Evolutionary conservation across 2,329 filamentous ascomycete species (phyloP).

Genomic region (Erysiphe neolycopersici): DNA sequence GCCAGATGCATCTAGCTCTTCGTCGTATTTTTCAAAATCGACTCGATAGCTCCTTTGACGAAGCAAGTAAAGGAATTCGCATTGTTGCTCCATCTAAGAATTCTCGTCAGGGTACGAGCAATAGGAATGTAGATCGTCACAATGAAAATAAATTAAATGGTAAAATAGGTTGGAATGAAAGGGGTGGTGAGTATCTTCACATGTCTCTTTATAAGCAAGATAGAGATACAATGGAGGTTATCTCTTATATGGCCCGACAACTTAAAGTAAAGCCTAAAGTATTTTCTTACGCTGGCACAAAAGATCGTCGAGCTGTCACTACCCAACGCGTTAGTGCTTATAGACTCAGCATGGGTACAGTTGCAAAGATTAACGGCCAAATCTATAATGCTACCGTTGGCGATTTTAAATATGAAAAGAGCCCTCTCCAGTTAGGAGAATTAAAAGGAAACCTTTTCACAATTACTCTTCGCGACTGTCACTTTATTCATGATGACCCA

Average conservation of each 20-base stretch:
- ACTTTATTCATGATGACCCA: constrained; percentile 23
- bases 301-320: constrained; percentile 43
- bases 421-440: constrained; percentile 56
- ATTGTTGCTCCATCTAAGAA: constrained; percentile 17
- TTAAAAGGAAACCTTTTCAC: constrained; percentile 76
- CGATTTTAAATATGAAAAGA: constrained; percentile 51
- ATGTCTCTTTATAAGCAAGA: constrained; percentile 56
- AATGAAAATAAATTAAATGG: constrained; percentile 7
- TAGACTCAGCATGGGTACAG: constrained; percentile 29
- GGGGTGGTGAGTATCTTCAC: constrained; percentile 44
- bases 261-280: constrained; percentile 29
- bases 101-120: constrained; percentile 1
- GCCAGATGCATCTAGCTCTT: constrained; percentile 28
- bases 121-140: constrained; percentile 3
- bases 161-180: constrained; percentile 32
- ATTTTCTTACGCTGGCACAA: constrained; percentile 46
- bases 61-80: constrained; percentile 30
- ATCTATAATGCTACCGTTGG: constrained; percentile 37
- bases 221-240: constrained; percentile 49
- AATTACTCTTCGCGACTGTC: constrained; percentile 70
- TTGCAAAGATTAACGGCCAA: constrained; percentile 38
- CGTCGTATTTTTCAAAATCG: constrained; percentile 35
- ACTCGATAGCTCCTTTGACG: constrained; percentile 33
- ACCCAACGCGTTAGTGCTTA: constrained; percentile 37
- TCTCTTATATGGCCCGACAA: constrained; percentile 31